Evolutionary conservation across 495 filamentous ascomycete genomes (phyloP).

Genomic region (Parmelia sp.): DNA sequence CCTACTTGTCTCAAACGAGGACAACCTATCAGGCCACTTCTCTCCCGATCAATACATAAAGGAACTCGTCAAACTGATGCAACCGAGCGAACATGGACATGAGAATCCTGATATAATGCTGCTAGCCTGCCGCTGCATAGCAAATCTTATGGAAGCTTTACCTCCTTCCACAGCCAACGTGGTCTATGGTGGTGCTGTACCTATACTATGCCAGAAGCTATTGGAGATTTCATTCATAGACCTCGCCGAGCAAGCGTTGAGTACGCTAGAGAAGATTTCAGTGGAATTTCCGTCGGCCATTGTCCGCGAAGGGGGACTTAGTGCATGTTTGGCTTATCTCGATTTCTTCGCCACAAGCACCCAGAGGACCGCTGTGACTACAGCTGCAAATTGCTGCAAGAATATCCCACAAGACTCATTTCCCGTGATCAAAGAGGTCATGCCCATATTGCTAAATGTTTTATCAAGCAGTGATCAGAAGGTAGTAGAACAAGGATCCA

Average conservation of each 20-base stretch:
- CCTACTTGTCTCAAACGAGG: constrained; percentile 88
- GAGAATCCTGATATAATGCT: constrained; percentile 98
- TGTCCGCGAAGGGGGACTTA: constrained; percentile 90
- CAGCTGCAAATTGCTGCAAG: constrained; percentile 95
- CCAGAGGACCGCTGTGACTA: constrained; percentile 92
- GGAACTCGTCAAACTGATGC: constrained; percentile 88
- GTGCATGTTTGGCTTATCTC: constrained; percentile 85
- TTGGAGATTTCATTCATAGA: constrained; percentile 95
- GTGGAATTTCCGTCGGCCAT: constrained; percentile 94
- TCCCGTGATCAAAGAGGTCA: constrained; percentile 79
- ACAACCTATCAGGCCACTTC: constrained; percentile 94
- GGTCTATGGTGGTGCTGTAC: constrained; percentile 92
- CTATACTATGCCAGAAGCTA: constrained; percentile 87
- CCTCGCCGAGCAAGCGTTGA: constrained; percentile 92
- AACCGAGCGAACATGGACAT: constrained; percentile 76
- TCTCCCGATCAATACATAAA: constrained; percentile 92
- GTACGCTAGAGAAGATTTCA: constrained; percentile 95
- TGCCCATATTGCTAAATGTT: constrained; percentile 89
- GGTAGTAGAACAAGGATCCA: constrained; percentile 92
- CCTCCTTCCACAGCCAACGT: constrained; percentile 89
- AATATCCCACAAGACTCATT: constrained; percentile 94
- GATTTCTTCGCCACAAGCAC: constrained; percentile 98
- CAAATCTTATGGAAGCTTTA: constrained; percentile 96
- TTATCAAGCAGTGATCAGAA: constrained; percentile 88
- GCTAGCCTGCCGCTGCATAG: constrained; percentile 89